phyloP scores from a whole-genome alignment of 2,329 filamentous ascomycete species.

The Lecanicillium sp. region DNA sequence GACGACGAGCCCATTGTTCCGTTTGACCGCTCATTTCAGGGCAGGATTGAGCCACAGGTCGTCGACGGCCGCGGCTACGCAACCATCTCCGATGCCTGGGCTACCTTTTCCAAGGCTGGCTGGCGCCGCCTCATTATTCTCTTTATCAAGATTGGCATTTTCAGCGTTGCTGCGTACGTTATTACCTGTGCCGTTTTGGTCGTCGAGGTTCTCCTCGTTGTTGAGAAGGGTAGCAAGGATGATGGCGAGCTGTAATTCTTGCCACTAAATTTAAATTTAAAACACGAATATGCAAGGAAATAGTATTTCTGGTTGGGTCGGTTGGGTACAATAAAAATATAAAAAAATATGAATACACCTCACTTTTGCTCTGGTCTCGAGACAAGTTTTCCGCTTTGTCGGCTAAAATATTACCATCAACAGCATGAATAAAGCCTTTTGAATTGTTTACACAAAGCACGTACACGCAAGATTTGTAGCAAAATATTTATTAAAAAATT shows the following conservation, averaged over 20 bases:
- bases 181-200: slow-evolving; percentile 38
- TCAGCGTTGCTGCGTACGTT: slow-evolving; percentile 39
- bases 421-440: too few species aligned
- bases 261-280: too few species aligned
- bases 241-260: slow-evolving; percentile 7
- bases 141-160: slow-evolving; percentile 60
- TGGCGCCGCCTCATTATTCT: slow-evolving; percentile 68
- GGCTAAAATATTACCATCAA: too few species aligned
- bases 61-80: slow-evolving; percentile 63
- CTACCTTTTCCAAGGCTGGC: slow-evolving; percentile 63
- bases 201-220: slow-evolving; percentile 40
- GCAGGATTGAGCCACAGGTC: slow-evolving; percentile 65
- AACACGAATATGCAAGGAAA: too few species aligned
- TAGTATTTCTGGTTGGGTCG: too few species aligned
- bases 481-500: too few species aligned
- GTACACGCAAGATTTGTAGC: too few species aligned
- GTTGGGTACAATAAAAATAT: too few species aligned
- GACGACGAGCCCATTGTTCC: slow-evolving; percentile 78
- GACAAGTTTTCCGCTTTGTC: too few species aligned
- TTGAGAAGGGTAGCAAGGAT: slow-evolving; percentile 14
- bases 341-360: too few species aligned
- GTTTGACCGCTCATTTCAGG: slow-evolving; percentile 80
- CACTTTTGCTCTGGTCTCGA: too few species aligned
- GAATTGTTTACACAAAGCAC: too few species aligned
- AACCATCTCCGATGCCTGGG: slow-evolving; percentile 69